Base-by-base conservation (phyloP, 2,329 filamentous ascomycete species). In the Aspergillus pseudoviridinutans region DNA sequence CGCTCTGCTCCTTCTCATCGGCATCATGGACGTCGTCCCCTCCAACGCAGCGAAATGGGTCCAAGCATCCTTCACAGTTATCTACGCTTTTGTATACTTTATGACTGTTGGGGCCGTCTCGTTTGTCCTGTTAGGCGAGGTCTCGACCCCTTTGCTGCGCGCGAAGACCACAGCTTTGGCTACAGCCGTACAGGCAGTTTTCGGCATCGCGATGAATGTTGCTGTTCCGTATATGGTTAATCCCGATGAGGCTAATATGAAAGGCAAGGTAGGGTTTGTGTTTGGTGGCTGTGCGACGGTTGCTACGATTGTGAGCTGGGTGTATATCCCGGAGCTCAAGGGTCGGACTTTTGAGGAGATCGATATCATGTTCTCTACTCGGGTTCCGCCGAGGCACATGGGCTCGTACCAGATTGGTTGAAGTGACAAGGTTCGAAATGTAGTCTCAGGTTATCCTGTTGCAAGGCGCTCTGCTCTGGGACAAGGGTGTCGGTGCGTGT, bases 81-180 rank as follows among this genome's bases (percentile, higher is more conserved):
- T 77, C 25, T 78, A 74, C 59, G 69, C 73, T 5, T 71, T 76
- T 54, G 65, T 75, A 6, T 79, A 78, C 59, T 70, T 73, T 38
- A 54, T 73, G 35, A 77, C 74, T 0, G 71, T 78, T 52, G 77
- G 76, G 1, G 70, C 74, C 8, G 66, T 78, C 49, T 72, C 71
- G 46, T 83, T 81, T 29, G 75, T 76, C 38, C 72, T 79, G 46
- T 73, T 79, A 2, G 78, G 78, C 4, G 80, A 80, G 63, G 81
- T 67, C n/a, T 76, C 71, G 0, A 78, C 76, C 0, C 71, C 79
- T 2, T 64, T 65, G 2, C 68, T 79, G 2, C 71, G 76, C 0
- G 78, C 78, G 58, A 78, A 78, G 49, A 82, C 80, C 22, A 80
- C 68, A 55, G 67, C 68, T 46, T 66, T 78, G 24, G 73, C 75